Base-by-base conservation (phyloP, 2,329 filamentous ascomycete genomes). In the Rhexocercosporidium sp. region DNA sequence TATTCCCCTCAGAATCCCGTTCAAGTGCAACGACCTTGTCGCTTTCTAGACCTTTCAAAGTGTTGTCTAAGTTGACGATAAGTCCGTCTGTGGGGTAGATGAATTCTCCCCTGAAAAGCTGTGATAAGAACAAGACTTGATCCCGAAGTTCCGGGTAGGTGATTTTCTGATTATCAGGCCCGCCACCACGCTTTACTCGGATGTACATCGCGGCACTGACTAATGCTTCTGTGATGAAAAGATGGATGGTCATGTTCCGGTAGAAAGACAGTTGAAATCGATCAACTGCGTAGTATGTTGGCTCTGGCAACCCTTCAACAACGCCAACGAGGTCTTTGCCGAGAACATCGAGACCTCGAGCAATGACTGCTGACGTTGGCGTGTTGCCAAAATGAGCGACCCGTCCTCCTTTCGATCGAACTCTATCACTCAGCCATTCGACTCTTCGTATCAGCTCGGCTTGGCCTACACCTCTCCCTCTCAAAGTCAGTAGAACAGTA, bases 221-320 rank as follows among this genome's bases (percentile, higher is more conserved):
- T 4, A 99, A 84, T 0, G 95, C 92, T 77, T 98, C 94, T 1
- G 93, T 91, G 66, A 99, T 96, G 79, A 99, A 99, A 5, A 99
- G 86, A 77, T 99, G 96, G 69, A 99, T 99, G 0, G 95, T 97
- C 96, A 98, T 98, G 79, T 99, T 99, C 62, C 96, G 90, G 81
- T 99, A 99, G 79, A 99, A 99, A 0, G 94, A 97, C 11, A 99
- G 86, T 77, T 99, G 96, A 82, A 99, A 99, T 62, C 94, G 88
- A 78, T 99, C 96, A 46, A 97, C 94, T 4, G 96, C 96, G 75
- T 93, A 97, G 79, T 93, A 98, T 0, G 96, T 98, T 20, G 93
- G 92, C 77, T 99, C 96, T 0, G 92, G 91, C 5, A 99, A 81
- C 0, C 90, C 93, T 44, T 90, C 86, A 0, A 97, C 85, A 4